phyloP scores from a whole-genome alignment of 306 rosid species.

The Vachellia collinsii region DNA sequence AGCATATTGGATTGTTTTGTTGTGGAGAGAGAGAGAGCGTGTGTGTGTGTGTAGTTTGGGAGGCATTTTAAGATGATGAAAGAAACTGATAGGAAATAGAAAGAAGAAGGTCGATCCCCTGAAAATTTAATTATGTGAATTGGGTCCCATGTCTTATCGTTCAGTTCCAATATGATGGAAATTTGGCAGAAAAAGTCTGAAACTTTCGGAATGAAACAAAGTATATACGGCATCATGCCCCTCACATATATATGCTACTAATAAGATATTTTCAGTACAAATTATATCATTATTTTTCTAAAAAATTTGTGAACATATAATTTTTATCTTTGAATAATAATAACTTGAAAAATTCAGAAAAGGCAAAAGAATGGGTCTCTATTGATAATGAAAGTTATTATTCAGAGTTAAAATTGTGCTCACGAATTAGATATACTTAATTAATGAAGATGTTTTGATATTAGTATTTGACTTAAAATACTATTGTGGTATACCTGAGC shows the following conservation, averaged over 20 bases:
- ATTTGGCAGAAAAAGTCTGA: slow-evolving; percentile 17
- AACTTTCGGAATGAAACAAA: slow-evolving; percentile 5
- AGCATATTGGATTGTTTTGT: not conserved
- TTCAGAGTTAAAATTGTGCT: not conserved
- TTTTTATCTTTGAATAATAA: not conserved
- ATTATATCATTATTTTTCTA: not conserved
- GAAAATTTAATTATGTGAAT: not conserved
- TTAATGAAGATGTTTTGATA: not conserved
- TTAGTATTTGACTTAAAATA: too few species aligned
- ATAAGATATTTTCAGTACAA: not conserved
- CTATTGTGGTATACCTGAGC: too few species aligned
- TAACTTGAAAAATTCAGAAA: not conserved
- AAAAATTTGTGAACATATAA: not conserved
- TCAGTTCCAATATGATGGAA: not conserved
- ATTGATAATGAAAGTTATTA: not conserved
- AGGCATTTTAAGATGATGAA: not conserved
- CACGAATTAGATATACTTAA: not conserved
- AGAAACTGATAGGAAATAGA: not conserved
- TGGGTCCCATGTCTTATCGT: slow-evolving; percentile 8
- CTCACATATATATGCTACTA: not conserved
- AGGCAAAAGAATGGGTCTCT: not conserved
- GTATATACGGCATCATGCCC: not conserved
- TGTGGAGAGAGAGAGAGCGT: not conserved
- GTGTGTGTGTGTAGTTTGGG: not conserved
- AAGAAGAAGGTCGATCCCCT: not conserved